These are phyloP conservation scores for Candida cerambycidarum DNA, from an alignment of 805 yeast genomes.

Conservation along the genomic window DNA sequence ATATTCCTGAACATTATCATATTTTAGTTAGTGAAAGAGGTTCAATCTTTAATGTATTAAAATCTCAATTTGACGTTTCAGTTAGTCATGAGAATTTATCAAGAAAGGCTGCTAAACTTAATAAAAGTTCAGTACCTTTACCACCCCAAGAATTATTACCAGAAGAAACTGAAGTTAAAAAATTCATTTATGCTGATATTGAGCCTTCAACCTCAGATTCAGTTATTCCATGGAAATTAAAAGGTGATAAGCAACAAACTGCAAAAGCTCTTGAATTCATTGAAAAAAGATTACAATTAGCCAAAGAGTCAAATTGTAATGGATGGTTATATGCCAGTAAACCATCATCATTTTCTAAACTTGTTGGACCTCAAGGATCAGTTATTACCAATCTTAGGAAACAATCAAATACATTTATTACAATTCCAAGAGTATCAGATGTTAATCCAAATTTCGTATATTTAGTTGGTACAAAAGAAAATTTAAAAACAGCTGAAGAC, in stretches of 20 bases:
- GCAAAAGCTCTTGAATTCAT: conserved; percentile 54
- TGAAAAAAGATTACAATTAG: conserved; percentile 48
- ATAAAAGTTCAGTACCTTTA: conserved; percentile 40
- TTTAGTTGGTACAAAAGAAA: conserved; percentile 59
- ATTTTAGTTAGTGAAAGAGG: conserved; percentile 68
- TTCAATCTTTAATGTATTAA: conserved; percentile 54
- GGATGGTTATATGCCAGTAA: conserved; percentile 66
- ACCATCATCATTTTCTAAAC: conserved; percentile 53
- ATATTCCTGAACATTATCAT: conserved; percentile 58
- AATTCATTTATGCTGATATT: conserved; percentile 44
- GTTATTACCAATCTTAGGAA: conserved; percentile 62
- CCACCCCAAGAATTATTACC: conserved; percentile 50
- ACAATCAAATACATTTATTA: conserved; percentile 55
- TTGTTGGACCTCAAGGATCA: conserved; percentile 78
- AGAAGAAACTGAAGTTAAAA: conserved; percentile 35
- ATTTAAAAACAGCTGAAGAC: conserved; percentile 39
- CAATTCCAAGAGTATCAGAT: conserved; percentile 61
- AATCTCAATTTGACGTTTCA: conserved; percentile 52
- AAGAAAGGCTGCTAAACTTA: conserved; percentile 51
- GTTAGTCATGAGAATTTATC: conserved; percentile 57
- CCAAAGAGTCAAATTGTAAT: conserved; percentile 43
- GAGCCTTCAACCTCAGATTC: conserved; percentile 10
- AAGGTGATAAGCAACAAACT: conserved; percentile 51
- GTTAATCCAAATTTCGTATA: conserved; percentile 49
- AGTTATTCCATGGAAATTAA: conserved; percentile 66